Evolutionary conservation across 495 filamentous ascomycete genomes (phyloP).

Genomic region (Penicillium goetzii): DNA sequence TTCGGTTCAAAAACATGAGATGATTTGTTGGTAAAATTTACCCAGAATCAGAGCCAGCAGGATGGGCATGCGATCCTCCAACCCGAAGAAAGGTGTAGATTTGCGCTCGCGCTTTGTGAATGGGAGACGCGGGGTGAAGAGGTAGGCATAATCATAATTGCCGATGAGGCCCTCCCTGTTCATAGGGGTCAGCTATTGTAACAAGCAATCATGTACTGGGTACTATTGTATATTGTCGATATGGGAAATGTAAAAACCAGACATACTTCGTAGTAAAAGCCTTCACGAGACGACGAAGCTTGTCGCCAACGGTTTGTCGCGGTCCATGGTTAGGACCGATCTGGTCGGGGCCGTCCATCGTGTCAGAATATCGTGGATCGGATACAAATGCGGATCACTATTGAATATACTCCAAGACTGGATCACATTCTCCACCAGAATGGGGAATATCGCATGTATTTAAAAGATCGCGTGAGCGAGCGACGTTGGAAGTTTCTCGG

Average conservation of each 20-base stretch:
- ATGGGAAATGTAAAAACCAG: neutral
- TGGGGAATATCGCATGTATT: neutral
- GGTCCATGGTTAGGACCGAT: conserved; percentile 53
- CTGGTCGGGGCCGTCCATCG: conserved; percentile 54
- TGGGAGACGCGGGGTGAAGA: conserved; percentile 79
- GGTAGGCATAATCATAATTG: conserved; percentile 80
- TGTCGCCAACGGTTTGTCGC: conserved; percentile 44
- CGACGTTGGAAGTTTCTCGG: neutral
- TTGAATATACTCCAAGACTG: neutral
- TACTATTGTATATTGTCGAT: neutral
- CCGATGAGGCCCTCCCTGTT: conserved; percentile 74
- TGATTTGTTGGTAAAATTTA: neutral
- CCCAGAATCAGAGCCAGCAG: conserved; percentile 68
- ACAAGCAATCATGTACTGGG: neutral
- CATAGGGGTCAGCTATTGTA: neutral
- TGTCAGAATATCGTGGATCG: conserved; percentile 5
- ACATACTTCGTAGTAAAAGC: conserved; percentile 55
- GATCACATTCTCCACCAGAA: neutral
- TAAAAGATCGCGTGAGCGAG: neutral
- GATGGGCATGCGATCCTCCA: conserved; percentile 82
- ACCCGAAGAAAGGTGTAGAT: conserved; percentile 82
- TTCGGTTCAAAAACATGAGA: neutral
- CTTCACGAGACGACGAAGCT: conserved; percentile 39
- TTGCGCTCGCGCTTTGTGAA: conserved; percentile 71
- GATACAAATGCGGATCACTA: neutral